phyloP scores from a whole-genome alignment of 2,329 filamentous ascomycete genomes.

The Fusarium sp. region DNA sequence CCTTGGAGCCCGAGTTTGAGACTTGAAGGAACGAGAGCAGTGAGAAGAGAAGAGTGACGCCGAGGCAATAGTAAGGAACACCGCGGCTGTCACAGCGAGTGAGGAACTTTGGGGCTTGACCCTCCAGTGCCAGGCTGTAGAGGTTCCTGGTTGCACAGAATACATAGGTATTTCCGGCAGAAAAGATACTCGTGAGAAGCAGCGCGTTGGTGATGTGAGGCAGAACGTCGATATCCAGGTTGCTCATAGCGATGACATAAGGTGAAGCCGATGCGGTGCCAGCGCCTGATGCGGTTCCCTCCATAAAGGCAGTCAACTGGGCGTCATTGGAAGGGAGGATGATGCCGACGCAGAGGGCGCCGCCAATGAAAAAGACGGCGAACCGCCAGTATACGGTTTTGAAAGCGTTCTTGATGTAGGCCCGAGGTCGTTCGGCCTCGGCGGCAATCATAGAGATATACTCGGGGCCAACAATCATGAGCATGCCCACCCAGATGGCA shows the following conservation, averaged over 20 bases:
- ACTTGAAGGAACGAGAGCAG: constrained; percentile 57
- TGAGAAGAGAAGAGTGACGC: constrained; percentile 67
- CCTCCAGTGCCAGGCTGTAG: not conserved
- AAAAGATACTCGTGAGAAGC: not conserved
- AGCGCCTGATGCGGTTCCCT: not conserved
- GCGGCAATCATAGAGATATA: not conserved
- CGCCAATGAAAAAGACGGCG: not conserved
- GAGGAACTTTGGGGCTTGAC: not conserved
- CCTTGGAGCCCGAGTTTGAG: constrained; percentile 66
- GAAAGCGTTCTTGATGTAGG: not conserved
- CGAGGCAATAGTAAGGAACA: not conserved
- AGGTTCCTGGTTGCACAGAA: not conserved
- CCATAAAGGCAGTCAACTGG: not conserved
- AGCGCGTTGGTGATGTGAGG: not conserved
- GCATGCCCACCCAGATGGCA: not conserved
- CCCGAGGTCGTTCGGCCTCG: not conserved
- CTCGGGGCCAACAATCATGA: not conserved
- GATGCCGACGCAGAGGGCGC: not conserved
- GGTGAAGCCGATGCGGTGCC: not conserved
- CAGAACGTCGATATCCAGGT: not conserved
- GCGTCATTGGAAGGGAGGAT: not conserved
- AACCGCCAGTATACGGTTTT: not conserved
- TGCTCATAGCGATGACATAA: not conserved
- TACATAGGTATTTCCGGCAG: not conserved
- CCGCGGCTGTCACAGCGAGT: not conserved